Percentiles rank a stretch among this genome's conserved stretches.
phyloP scores from a whole-genome alignment of 163 green algal species.

The Scenedesmus sp. region DNA sequence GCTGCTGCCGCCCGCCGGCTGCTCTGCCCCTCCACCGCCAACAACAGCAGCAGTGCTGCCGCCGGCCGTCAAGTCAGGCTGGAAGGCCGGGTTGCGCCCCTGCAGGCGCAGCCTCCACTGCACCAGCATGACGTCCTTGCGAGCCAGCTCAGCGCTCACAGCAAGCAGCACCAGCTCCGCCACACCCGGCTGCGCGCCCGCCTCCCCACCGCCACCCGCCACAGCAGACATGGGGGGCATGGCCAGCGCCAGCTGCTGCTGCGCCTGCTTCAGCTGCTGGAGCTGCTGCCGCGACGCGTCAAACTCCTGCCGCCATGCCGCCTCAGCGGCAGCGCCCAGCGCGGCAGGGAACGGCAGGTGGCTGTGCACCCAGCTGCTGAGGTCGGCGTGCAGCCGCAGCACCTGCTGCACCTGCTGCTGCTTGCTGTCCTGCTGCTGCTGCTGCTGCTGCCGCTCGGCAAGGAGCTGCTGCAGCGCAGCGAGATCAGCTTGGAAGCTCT shows the following conservation, averaged over 20 bases:
- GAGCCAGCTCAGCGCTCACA: not conserved
- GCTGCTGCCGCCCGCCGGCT: too few relatives aligned
- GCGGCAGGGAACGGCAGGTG: conserved; percentile 4
- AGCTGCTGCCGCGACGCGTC: not conserved
- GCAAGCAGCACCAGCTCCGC: not conserved
- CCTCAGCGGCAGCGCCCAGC: not conserved
- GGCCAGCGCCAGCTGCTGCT: not conserved
- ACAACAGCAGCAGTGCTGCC: not conserved
- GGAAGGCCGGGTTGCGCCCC: not conserved
- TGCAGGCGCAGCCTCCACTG: conserved; percentile 1
- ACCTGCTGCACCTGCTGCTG: not conserved
- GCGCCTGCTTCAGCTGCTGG: not conserved
- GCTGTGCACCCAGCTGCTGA: conserved; percentile 9
- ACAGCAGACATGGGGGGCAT: not conserved
- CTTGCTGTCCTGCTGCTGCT: not conserved
- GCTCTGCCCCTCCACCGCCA: too few relatives aligned
- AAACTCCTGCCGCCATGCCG: not conserved
- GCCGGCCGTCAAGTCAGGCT: not conserved
- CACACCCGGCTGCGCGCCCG: not conserved
- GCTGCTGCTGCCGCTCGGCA: not conserved
- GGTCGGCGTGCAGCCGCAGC: not conserved
- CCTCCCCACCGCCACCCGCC: not conserved
- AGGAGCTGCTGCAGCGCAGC: not conserved
- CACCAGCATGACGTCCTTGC: not conserved
- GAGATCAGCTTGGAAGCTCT: not conserved